phyloP scores from a whole-genome alignment of 305 asterid genomes.

The Caryopteris hybrid region DNA sequence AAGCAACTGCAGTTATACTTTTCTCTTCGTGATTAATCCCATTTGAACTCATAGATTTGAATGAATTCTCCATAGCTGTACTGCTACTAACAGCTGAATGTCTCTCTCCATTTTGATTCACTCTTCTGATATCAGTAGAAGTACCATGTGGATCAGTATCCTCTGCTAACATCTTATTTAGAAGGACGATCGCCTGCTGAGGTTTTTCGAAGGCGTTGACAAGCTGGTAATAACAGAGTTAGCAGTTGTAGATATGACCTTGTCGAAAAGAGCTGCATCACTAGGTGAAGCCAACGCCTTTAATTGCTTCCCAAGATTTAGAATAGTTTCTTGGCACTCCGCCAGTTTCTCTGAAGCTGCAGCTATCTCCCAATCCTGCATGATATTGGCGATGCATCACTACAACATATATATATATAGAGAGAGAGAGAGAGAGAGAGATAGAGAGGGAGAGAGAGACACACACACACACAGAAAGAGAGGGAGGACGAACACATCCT shows the following conservation, averaged over 20 bases:
- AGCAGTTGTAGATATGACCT: slow-evolving; percentile 37
- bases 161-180: slow-evolving; percentile 72
- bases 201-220: slow-evolving; percentile 37
- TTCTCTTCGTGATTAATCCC: slow-evolving; percentile 17
- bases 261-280: slow-evolving; percentile 50
- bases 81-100: slow-evolving; percentile 11
- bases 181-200: slow-evolving; percentile 57
- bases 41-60: slow-evolving; percentile 13
- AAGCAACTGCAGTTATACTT: slow-evolving; percentile 21
- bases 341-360: slow-evolving; percentile 83
- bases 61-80: slow-evolving; percentile 18
- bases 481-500: neutral
- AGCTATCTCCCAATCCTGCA: slow-evolving; percentile 67
- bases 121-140: slow-evolving; percentile 36
- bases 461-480: no score
- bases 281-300: slow-evolving; percentile 72
- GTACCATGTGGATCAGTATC: slow-evolving; percentile 29
- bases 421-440: no score
- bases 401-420: no score
- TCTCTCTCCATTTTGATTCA: slow-evolving; percentile 22
- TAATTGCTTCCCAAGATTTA: slow-evolving; percentile 80
- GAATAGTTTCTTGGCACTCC: slow-evolving; percentile 88
- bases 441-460: no score
- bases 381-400: neutral
- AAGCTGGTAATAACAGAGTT: slow-evolving; percentile 22